phyloP scores from a whole-genome alignment of 208 protist species.

The Leishmania arabica region DNA sequence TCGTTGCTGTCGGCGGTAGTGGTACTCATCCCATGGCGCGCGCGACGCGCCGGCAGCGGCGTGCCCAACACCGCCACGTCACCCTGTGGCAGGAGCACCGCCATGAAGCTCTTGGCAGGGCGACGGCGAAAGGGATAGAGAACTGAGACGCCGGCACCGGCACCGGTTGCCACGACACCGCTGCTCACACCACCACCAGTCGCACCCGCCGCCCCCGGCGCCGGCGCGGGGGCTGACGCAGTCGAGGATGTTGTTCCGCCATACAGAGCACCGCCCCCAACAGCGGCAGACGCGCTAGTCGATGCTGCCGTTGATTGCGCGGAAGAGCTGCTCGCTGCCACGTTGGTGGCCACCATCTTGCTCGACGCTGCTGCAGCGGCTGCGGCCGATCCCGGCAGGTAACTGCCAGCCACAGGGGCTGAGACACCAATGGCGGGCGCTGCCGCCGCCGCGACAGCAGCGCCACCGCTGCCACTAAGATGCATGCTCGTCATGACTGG shows the following conservation, averaged over 20 bases:
- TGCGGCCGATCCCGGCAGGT: not conserved
- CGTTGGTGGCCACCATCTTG: not conserved
- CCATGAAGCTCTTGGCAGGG: slow-evolving; percentile 34
- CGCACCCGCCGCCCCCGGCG: not conserved
- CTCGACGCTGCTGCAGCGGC: not conserved
- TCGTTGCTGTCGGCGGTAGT: not conserved
- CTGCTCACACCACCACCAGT: not conserved
- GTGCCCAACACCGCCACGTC: slow-evolving; percentile 44
- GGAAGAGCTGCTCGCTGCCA: no score
- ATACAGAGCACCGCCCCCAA: not conserved
- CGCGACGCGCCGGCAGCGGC: not conserved
- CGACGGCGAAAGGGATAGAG: slow-evolving; percentile 21
- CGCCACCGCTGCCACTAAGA: slow-evolving; percentile 13
- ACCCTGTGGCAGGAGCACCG: slow-evolving; percentile 55
- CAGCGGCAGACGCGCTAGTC: not conserved
- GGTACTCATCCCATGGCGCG: not conserved
- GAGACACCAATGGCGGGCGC: not conserved
- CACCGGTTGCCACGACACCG: not conserved
- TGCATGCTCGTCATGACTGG: slow-evolving; percentile 14
- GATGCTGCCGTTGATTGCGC: not conserved
- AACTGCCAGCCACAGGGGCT: not conserved
- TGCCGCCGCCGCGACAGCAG: not conserved
- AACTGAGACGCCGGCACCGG: not conserved
- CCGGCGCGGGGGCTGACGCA: slow-evolving; percentile 3
- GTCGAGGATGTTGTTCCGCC: slow-evolving; percentile 5